Conservation (phyloP, 2,329 filamentous ascomycete genomes). For the Thelonectria blattea region DNA sequence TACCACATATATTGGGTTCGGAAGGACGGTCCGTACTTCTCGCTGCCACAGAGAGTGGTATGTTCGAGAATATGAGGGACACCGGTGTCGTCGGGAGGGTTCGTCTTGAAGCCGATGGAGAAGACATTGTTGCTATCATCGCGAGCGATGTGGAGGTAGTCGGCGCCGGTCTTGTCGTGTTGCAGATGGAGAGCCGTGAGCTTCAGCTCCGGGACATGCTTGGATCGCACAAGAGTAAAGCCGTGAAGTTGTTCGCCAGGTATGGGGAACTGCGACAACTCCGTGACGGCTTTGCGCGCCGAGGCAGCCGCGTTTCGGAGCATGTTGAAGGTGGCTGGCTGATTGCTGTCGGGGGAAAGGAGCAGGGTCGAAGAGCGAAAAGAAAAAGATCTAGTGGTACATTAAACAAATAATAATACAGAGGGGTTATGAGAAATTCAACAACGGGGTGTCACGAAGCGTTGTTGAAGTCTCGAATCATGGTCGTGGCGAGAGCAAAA, state of each 20-base stretch:
- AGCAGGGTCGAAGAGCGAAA: not conserved
- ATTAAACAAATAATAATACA: constrained; percentile 27
- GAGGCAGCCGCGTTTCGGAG: constrained; percentile 59
- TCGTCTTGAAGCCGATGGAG: constrained; percentile 98
- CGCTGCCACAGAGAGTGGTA: constrained; percentile 92
- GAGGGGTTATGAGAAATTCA: not conserved
- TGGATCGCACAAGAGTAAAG: constrained; percentile 87
- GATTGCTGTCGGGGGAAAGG: not conserved
- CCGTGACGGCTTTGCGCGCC: constrained; percentile 71
- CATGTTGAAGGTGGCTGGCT: constrained; percentile 46
- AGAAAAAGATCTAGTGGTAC: constrained; percentile 28
- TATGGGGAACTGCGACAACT: constrained; percentile 76
- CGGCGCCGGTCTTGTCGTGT: constrained; percentile 94
- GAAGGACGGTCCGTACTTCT: constrained; percentile 67
- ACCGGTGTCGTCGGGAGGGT: constrained; percentile 94
- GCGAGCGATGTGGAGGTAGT: constrained; percentile 92
- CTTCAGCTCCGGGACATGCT: constrained; percentile 93
- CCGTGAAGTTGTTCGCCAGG: constrained; percentile 88
- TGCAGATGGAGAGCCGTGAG: constrained; percentile 88
- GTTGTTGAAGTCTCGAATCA: constrained; percentile 20
- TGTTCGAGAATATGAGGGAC: constrained; percentile 98
- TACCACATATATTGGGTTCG: not conserved
- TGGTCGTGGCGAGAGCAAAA: constrained; percentile 17
- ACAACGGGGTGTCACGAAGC: constrained; percentile 13
- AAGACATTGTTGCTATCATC: constrained; percentile 99